A percentile compares a stretch with the other conserved stretches of the same genome.
phyloP scores from a whole-genome alignment of 2,329 filamentous ascomycete species.

The Escovopsis sp. region DNA sequence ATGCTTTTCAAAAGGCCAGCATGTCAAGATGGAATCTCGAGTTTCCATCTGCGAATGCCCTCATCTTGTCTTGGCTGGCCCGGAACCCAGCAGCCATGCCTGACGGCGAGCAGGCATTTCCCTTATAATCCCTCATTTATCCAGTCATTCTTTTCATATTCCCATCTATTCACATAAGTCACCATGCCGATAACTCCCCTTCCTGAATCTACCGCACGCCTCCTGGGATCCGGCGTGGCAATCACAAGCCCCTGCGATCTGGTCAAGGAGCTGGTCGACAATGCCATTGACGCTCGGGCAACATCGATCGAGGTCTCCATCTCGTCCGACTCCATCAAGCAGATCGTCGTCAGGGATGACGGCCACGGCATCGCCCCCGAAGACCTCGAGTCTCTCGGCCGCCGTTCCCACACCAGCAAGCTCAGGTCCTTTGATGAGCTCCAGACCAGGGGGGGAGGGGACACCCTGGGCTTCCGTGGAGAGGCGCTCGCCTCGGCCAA shows the following conservation, averaged over 20 bases:
- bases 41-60: no score
- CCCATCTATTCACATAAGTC: no score
- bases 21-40: no score
- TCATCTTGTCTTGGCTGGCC: no score
- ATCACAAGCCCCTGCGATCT: slow-evolving; percentile 45
- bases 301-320: slow-evolving; percentile 50
- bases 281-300: slow-evolving; percentile 58
- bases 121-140: no score
- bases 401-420: slow-evolving; percentile 61
- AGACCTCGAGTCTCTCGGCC: slow-evolving; percentile 49
- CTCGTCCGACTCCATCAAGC: slow-evolving; percentile 50
- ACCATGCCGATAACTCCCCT: slow-evolving; percentile 37
- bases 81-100: no score
- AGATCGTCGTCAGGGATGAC: slow-evolving; percentile 57
- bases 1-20: no score
- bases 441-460: slow-evolving; percentile 35
- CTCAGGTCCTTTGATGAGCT: slow-evolving; percentile 50
- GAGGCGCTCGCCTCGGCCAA: slow-evolving; percentile 56
- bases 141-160: no score
- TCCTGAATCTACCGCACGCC: slow-evolving; percentile 32
- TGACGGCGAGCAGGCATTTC: no score
- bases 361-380: slow-evolving; percentile 52
- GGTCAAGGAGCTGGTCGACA: slow-evolving; percentile 67
- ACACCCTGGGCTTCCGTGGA: slow-evolving; percentile 60
- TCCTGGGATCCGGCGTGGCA: slow-evolving; percentile 45